Percentiles rank a stretch among this genome's conserved stretches.
These are phyloP conservation scores for Euphorbia peplus DNA, from an alignment of 345 rosid genomes.

Conservation along the genomic window DNA sequence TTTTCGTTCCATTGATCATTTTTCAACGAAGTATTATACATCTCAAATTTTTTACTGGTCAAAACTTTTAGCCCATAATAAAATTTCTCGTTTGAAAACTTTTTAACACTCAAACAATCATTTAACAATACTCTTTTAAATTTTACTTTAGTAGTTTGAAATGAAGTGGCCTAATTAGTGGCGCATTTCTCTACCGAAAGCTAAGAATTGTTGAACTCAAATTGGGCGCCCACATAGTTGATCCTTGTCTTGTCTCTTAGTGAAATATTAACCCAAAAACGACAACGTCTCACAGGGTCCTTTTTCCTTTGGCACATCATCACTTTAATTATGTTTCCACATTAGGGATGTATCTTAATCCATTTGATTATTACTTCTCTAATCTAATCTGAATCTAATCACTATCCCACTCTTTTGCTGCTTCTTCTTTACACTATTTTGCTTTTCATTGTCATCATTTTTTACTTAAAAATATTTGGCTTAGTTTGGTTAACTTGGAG, in stretches of 20 bases:
- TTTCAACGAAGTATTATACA: too few relatives aligned
- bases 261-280: neutral
- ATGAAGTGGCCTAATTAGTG: neutral
- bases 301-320: neutral
- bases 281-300: slow-evolving; percentile 15
- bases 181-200: neutral
- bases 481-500: too few relatives aligned
- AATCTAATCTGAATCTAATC: too few relatives aligned
- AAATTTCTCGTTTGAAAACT: too few relatives aligned
- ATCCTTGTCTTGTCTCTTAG: neutral
- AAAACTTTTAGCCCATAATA: too few relatives aligned
- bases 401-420: too few relatives aligned
- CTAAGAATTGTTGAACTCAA: neutral
- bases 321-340: slow-evolving; percentile 1
- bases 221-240: slow-evolving; percentile 5
- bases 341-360: too few relatives aligned
- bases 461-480: neutral
- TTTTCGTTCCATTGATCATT: too few relatives aligned
- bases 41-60: too few relatives aligned
- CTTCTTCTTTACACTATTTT: neutral
- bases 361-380: neutral
- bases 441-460: neutral
- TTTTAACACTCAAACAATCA: too few relatives aligned
- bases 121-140: too few relatives aligned
- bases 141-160: too few relatives aligned